phyloP scores from a whole-genome alignment of 2,329 filamentous ascomycete genomes.

The Colletotrichum sp. region DNA sequence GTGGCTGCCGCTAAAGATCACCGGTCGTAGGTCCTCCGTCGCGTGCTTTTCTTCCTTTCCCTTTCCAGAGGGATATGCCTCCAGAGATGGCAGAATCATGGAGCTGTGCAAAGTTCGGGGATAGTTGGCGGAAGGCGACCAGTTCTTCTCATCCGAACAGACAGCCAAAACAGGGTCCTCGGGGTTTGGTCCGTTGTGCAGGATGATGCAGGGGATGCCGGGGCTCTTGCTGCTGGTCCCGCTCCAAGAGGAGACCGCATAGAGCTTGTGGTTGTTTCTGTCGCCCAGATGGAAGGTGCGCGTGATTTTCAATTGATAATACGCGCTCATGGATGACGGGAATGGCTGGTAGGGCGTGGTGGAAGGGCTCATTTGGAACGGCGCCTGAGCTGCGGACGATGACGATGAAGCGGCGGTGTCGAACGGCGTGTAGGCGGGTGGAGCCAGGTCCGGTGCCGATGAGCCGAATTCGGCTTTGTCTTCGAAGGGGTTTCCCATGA shows the following conservation, averaged over 20 bases:
- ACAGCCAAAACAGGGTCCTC: neutral
- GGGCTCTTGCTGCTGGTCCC: neutral
- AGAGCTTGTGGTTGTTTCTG: neutral
- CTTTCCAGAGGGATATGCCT: neutral
- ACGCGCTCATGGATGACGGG: neutral
- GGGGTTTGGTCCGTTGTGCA: neutral
- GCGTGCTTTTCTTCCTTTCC: neutral
- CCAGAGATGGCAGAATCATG: neutral
- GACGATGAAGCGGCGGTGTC: neutral
- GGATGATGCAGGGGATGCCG: neutral
- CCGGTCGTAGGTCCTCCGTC: neutral
- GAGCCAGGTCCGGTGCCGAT: neutral
- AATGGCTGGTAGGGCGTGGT: neutral
- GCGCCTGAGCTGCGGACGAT: neutral
- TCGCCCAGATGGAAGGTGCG: neutral
- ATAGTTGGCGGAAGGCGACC: neutral
- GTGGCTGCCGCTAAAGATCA: neutral
- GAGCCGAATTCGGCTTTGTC: neutral
- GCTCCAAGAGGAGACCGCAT: neutral
- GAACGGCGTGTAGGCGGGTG: neutral
- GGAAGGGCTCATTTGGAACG: neutral
- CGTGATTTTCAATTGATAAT: neutral
- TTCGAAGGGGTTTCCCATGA: neutral
- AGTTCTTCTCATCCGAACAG: neutral
- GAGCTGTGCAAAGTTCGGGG: neutral